Percentiles rank a stretch among this genome's conserved stretches.
Evolutionary conservation across 768 basidiomycete species (phyloP).

Genomic region (Leccinum rimulosum): DNA sequence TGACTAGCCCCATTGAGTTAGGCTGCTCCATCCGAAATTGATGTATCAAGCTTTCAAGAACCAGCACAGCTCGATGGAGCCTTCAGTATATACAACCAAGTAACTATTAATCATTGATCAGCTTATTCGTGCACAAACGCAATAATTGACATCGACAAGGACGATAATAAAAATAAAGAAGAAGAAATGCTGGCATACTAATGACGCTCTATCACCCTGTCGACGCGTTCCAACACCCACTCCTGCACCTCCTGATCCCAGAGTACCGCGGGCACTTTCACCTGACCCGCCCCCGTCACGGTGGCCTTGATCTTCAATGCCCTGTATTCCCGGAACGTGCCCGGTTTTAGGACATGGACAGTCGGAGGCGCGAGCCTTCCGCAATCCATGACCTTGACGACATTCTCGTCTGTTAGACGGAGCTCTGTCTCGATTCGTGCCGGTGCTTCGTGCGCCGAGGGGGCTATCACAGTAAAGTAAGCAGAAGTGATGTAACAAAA

Average conservation of each 20-base stretch:
- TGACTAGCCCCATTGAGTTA: too few relatives aligned
- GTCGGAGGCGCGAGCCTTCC: slow-evolving; percentile 9
- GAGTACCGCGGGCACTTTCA: slow-evolving; percentile 21
- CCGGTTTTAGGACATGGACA: slow-evolving; percentile 12
- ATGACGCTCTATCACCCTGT: neutral
- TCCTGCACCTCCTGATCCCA: slow-evolving; percentile 12
- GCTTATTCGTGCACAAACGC: too few relatives aligned
- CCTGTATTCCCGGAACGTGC: slow-evolving; percentile 21
- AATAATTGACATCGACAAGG: too few relatives aligned
- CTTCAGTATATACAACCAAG: too few relatives aligned
- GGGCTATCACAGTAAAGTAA: neutral
- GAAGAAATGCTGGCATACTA: neutral
- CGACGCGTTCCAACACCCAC: slow-evolving; percentile 15
- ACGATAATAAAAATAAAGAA: neutral
- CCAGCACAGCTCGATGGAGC: too few relatives aligned
- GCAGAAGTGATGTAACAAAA: neutral
- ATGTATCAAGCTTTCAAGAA: too few relatives aligned
- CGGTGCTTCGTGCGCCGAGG: slow-evolving; percentile 2
- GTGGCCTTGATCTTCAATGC: slow-evolving; percentile 4
- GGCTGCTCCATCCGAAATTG: too few relatives aligned
- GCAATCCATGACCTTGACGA: neutral
- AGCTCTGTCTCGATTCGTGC: slow-evolving; percentile 7
- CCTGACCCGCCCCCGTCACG: slow-evolving; percentile 12
- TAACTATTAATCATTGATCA: too few relatives aligned
- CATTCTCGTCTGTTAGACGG: slow-evolving; percentile 1